phyloP scores from a whole-genome alignment of 2,329 filamentous ascomycete species.

The Cercospora sp. region DNA sequence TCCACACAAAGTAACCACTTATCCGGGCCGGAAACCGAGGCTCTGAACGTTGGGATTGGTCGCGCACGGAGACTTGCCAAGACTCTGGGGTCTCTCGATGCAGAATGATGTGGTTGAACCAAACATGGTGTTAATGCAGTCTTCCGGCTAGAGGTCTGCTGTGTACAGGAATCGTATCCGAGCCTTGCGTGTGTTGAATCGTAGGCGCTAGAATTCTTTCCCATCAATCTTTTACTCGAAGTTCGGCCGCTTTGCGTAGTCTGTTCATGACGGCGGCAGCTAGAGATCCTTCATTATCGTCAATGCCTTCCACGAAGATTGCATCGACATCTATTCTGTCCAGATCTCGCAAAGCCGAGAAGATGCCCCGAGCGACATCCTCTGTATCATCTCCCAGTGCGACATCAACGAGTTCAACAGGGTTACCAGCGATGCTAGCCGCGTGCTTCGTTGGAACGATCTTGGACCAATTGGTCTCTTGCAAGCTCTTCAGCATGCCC shows the following conservation, averaged over 20 bases:
- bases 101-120: neutral
- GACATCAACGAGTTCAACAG: slow-evolving; percentile 63
- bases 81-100: neutral
- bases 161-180: neutral
- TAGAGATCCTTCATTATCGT: slow-evolving; percentile 66
- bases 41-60: neutral
- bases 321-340: slow-evolving; percentile 76
- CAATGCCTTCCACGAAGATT: slow-evolving; percentile 88
- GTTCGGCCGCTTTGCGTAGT: slow-evolving; percentile 51
- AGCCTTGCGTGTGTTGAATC: neutral
- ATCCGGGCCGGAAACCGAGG: slow-evolving; percentile 11
- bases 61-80: neutral
- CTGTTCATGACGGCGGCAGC: slow-evolving; percentile 67
- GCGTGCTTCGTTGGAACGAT: slow-evolving; percentile 11
- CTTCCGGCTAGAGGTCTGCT: neutral
- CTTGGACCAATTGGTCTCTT: slow-evolving; percentile 19
- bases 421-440: slow-evolving; percentile 4
- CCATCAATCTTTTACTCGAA: slow-evolving; percentile 33
- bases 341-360: slow-evolving; percentile 81
- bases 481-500: slow-evolving; percentile 31
- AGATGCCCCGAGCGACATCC: slow-evolving; percentile 81
- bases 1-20: slow-evolving; percentile 1
- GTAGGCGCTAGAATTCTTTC: neutral
- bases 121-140: neutral
- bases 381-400: slow-evolving; percentile 69